Conservation (phyloP, 306 rosid genomes). For the Prunus mongolica region DNA sequence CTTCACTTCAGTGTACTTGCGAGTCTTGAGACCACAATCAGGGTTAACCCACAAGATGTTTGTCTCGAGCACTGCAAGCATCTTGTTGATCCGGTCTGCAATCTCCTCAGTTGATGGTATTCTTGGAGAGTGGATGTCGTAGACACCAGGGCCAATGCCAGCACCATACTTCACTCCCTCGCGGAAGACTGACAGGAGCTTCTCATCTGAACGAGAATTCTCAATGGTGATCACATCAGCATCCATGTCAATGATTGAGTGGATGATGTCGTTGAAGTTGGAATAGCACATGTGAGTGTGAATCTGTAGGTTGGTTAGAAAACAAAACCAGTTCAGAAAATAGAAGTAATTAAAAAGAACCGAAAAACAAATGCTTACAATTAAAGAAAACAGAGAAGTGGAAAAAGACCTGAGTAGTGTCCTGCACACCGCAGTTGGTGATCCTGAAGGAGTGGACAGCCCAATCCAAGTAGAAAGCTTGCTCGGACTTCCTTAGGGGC, state of each 20-base stretch:
- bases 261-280: conserved; percentile 91
- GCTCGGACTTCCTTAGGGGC: conserved; percentile 87
- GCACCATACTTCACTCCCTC: conserved; percentile 96
- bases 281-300: conserved; percentile 99
- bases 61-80: conserved; percentile 94
- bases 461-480: conserved; percentile 84
- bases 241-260: conserved; percentile 86
- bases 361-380: background rate
- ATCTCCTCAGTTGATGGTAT: conserved; percentile 89
- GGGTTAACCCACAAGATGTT: conserved; percentile 96
- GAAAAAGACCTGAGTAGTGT: conserved; percentile 69
- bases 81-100: conserved; percentile 86
- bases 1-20: conserved; percentile 80
- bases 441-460: conserved; percentile 94
- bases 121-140: conserved; percentile 93
- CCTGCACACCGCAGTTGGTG: conserved; percentile 72
- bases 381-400: background rate
- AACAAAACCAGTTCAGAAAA: background rate
- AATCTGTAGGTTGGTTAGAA: conserved; percentile 44
- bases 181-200: conserved; percentile 93
- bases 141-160: conserved; percentile 94
- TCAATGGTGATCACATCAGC: conserved; percentile 94
- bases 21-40: conserved; percentile 94
- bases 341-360: background rate
- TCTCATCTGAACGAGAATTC: conserved; percentile 92